phyloP scores from a whole-genome alignment of 2,329 filamentous ascomycete genomes.

The Biscogniauxia marginata region DNA sequence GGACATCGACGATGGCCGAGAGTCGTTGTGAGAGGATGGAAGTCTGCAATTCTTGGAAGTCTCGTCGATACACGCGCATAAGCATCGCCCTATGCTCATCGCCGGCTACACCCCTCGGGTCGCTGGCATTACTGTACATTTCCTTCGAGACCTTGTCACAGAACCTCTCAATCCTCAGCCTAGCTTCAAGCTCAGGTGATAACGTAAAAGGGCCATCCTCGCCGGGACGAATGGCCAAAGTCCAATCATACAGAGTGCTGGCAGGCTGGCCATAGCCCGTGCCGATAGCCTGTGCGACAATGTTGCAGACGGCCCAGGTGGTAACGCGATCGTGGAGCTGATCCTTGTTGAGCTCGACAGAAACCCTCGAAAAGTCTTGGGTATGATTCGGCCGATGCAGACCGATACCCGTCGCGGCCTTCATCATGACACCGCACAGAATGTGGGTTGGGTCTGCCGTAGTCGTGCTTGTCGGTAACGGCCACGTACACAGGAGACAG shows the following conservation, averaged over 20 bases:
- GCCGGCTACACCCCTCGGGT: conserved; percentile 66
- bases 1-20: conserved; percentile 60
- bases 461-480: conserved; percentile 77
- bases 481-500: conserved; percentile 79
- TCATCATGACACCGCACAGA: conserved; percentile 81
- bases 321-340: conserved; percentile 75
- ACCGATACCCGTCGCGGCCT: conserved; percentile 79
- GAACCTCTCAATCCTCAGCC: conserved; percentile 71
- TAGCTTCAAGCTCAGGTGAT: conserved; percentile 61
- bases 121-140: conserved; percentile 75
- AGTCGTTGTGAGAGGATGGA: conserved; percentile 58
- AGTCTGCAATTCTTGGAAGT: conserved; percentile 62
- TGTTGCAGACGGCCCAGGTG: conserved; percentile 84
- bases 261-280: conserved; percentile 82
- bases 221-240: conserved; percentile 59
- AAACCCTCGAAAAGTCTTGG: conserved; percentile 77
- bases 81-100: conserved; percentile 66
- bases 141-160: conserved; percentile 76
- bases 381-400: conserved; percentile 78
- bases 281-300: conserved; percentile 78
- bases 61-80: conserved; percentile 64
- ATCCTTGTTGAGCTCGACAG: conserved; percentile 72
- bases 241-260: conserved; percentile 76
- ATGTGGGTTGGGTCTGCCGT: conserved; percentile 80
- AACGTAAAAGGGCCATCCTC: conserved; percentile 60